Percentiles rank a stretch among this genome's conserved stretches.
phyloP scores from a whole-genome alignment of 495 filamentous ascomycete genomes.

The Thozetella sp. region DNA sequence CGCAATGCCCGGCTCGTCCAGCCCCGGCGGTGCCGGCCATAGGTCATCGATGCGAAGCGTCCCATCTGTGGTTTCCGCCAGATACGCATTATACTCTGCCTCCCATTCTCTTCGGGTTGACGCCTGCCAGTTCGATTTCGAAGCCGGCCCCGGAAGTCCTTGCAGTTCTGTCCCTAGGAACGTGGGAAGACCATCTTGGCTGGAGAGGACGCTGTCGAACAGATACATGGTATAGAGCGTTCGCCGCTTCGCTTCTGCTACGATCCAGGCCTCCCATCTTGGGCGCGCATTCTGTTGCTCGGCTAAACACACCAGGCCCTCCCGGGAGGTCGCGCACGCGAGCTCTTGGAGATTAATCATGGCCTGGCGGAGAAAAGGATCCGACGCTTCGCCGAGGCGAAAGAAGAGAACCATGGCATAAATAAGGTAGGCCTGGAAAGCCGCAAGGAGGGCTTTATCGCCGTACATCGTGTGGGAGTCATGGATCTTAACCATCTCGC shows the following conservation, averaged over 20 bases:
- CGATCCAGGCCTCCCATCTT: slow-evolving; percentile 51
- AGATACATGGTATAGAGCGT: slow-evolving; percentile 52
- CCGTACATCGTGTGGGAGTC: slow-evolving; percentile 31
- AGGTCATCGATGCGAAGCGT: slow-evolving; percentile 44
- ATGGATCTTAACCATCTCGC: slow-evolving; percentile 18
- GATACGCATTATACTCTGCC: slow-evolving; percentile 36
- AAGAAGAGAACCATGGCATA: slow-evolving; percentile 48
- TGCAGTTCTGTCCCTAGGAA: slow-evolving; percentile 44
- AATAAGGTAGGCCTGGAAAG: slow-evolving; percentile 51
- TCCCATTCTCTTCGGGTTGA: slow-evolving; percentile 37
- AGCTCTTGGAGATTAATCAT: slow-evolving; percentile 49
- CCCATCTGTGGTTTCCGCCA: slow-evolving; percentile 37
- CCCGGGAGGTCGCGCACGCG: slow-evolving; percentile 32
- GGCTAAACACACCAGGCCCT: slow-evolving; percentile 41
- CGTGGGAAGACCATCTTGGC: slow-evolving; percentile 41
- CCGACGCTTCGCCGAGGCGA: slow-evolving; percentile 18
- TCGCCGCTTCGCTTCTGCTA: slow-evolving; percentile 44
- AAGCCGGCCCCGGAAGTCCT: slow-evolving; percentile 37
- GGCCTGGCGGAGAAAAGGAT: slow-evolving; percentile 30
- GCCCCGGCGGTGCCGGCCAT: slow-evolving; percentile 36
- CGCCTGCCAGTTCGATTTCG: slow-evolving; percentile 37
- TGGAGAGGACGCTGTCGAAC: slow-evolving; percentile 43
- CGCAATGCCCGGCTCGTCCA: slow-evolving; percentile 22
- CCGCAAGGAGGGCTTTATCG: slow-evolving; percentile 35
- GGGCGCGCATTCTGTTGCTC: slow-evolving; percentile 38